phyloP scores from a whole-genome alignment of 768 basidiomycete species.

The Phlebiopsis gigantea region DNA sequence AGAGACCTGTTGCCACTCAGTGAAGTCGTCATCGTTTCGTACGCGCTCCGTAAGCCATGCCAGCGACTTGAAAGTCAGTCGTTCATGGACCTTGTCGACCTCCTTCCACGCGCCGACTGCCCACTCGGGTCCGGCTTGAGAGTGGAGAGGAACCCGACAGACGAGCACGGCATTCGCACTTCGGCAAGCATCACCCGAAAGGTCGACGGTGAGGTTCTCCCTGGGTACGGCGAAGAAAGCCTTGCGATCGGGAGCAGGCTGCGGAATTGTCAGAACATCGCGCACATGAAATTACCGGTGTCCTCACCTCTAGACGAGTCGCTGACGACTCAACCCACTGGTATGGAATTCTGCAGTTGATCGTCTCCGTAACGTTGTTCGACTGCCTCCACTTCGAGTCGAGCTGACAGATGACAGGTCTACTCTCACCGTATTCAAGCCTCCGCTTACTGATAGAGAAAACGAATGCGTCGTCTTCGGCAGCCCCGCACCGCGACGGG shows the following conservation, averaged over 20 bases:
- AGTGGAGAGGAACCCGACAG: slow-evolving; percentile 66
- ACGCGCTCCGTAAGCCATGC: slow-evolving; percentile 88
- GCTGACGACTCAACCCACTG: slow-evolving; percentile 53
- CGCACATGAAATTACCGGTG: not conserved
- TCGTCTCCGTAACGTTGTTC: slow-evolving; percentile 40
- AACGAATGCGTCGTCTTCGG: slow-evolving; percentile 74
- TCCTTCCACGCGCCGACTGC: slow-evolving; percentile 66
- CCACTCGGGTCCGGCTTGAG: slow-evolving; percentile 77
- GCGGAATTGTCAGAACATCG: slow-evolving; percentile 5
- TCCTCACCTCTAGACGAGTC: slow-evolving; percentile 48
- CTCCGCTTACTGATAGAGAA: slow-evolving; percentile 78
- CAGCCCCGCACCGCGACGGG: slow-evolving; percentile 72
- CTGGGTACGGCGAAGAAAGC: slow-evolving; percentile 66
- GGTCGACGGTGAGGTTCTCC: slow-evolving; percentile 42
- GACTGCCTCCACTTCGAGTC: slow-evolving; percentile 78
- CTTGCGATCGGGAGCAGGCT: slow-evolving; percentile 50
- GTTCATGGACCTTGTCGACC: slow-evolving; percentile 84
- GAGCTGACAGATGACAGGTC: slow-evolving; percentile 72
- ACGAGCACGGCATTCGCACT: slow-evolving; percentile 75
- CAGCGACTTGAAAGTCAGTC: slow-evolving; percentile 70
- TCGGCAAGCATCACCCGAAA: slow-evolving; percentile 58
- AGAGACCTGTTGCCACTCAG: slow-evolving; percentile 52
- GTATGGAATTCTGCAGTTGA: slow-evolving; percentile 55
- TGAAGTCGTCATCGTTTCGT: slow-evolving; percentile 65
- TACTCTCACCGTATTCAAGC: slow-evolving; percentile 74